These are phyloP conservation scores for Salmacisia buchloeana DNA, from an alignment of 1,284 basidiomycete genomes.

Conservation along the genomic window DNA sequence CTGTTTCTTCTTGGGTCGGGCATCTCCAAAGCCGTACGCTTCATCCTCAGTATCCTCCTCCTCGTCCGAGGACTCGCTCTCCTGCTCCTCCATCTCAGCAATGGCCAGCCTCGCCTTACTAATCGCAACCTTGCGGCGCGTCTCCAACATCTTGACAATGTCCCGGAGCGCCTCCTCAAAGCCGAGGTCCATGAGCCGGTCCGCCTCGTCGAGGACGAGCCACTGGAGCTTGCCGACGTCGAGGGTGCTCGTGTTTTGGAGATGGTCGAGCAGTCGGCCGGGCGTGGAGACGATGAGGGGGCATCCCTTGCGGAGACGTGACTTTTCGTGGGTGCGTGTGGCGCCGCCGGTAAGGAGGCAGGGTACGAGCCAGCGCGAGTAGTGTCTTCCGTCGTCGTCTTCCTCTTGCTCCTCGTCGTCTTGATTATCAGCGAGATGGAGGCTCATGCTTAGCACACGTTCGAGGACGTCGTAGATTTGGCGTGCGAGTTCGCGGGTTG, in stretches of 20 bases:
- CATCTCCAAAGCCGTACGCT: not conserved
- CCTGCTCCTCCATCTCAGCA: constrained; percentile 17
- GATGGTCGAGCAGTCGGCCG: constrained; percentile 67
- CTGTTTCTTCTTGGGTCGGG: not conserved
- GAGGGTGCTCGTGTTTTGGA: constrained; percentile 78
- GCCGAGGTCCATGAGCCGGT: constrained; percentile 68
- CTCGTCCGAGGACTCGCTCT: constrained; percentile 47
- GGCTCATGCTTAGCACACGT: constrained; percentile 57
- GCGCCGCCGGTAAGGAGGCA: constrained; percentile 75
- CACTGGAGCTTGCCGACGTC: constrained; percentile 89
- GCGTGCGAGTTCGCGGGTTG: constrained; percentile 88
- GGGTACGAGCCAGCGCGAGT: constrained; percentile 78
- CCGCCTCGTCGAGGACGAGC: constrained; percentile 95
- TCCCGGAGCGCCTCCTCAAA: constrained; percentile 59
- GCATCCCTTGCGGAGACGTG: constrained; percentile 65
- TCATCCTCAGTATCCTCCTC: constrained; percentile 7
- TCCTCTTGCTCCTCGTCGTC: constrained; percentile 9
- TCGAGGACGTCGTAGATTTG: constrained; percentile 77
- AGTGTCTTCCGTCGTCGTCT: constrained; percentile 55
- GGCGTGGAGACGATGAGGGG: constrained; percentile 69
- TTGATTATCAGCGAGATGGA: constrained; percentile 60
- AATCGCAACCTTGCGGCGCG: constrained; percentile 33
- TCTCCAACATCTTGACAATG: constrained; percentile 61
- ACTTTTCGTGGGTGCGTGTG: constrained; percentile 69
- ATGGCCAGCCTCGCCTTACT: constrained; percentile 55